These are phyloP conservation scores for Clavulina sp. DNA, from an alignment of 768 basidiomycete species.

Conservation along the genomic window DNA sequence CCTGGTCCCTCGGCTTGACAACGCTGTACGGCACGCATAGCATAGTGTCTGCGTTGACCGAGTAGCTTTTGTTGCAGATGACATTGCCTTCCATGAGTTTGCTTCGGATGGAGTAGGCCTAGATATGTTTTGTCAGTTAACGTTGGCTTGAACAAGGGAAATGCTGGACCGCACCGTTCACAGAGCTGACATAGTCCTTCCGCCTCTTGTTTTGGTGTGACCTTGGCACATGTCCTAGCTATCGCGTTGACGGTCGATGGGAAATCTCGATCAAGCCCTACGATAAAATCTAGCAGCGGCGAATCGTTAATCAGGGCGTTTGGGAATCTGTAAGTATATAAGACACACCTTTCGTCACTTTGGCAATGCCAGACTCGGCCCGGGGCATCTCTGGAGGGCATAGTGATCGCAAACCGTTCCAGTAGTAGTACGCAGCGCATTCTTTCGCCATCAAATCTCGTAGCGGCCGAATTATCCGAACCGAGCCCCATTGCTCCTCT, in stretches of 20 bases:
- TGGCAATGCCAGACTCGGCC: slow-evolving; percentile 24
- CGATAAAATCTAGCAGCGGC: slow-evolving; percentile 44
- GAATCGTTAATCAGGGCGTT: neutral
- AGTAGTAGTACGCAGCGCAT: slow-evolving; percentile 62
- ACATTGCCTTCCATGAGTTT: slow-evolving; percentile 56
- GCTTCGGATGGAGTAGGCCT: slow-evolving; percentile 49
- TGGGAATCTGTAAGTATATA: neutral
- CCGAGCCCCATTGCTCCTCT: slow-evolving; percentile 47
- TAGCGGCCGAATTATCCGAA: slow-evolving; percentile 49
- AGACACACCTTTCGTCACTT: slow-evolving; percentile 48
- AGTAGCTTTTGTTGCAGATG: slow-evolving; percentile 32
- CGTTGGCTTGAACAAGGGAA: neutral
- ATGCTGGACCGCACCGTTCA: slow-evolving; percentile 31
- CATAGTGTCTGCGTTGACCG: slow-evolving; percentile 25
- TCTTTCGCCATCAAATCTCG: slow-evolving; percentile 64
- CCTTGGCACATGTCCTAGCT: slow-evolving; percentile 59
- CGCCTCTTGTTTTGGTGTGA: slow-evolving; percentile 43
- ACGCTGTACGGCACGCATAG: slow-evolving; percentile 43
- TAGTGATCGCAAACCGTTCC: slow-evolving; percentile 37
- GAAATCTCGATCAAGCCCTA: slow-evolving; percentile 63
- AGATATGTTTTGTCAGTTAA: neutral
- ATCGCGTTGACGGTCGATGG: slow-evolving; percentile 79
- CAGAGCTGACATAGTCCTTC: slow-evolving; percentile 41
- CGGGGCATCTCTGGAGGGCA: neutral
- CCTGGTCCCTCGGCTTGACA: slow-evolving; percentile 30